Evolutionary conservation across 2,329 filamentous ascomycete genomes (phyloP).

Genomic region (Emmonsiellopsis sp.): DNA sequence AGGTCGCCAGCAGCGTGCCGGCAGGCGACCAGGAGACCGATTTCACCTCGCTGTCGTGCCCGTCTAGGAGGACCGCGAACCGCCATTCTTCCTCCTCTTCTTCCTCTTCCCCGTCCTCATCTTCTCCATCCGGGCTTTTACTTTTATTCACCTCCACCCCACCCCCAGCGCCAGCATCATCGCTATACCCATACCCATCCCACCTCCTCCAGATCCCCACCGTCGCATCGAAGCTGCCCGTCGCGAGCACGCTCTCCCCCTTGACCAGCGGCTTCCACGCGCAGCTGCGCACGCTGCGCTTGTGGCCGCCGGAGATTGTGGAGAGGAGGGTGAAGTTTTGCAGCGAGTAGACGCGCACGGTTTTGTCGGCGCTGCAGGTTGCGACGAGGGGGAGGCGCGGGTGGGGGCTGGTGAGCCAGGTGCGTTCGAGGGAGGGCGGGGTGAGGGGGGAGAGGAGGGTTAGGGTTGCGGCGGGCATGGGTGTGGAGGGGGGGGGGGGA

Average conservation of each 20-base stretch:
- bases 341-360: constrained; percentile 82
- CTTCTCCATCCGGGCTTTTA: constrained; percentile 12
- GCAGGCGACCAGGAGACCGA: constrained; percentile 51
- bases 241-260: constrained; percentile 69
- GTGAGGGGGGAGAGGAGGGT: constrained; percentile 41
- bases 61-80: constrained; percentile 83
- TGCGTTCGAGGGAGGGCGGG: constrained; percentile 50
- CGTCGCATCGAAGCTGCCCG: constrained; percentile 86
- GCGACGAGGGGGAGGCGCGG: constrained; percentile 80
- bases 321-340: constrained; percentile 69
- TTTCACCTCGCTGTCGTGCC: constrained; percentile 94
- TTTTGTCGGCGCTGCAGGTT: constrained; percentile 77
- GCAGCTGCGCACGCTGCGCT: constrained; percentile 73
- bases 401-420: constrained; percentile 80
- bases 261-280: constrained; percentile 74
- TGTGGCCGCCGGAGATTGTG: constrained; percentile 75
- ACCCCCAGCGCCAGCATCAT: constrained; percentile 15
- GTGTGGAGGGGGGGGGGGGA: not conserved
- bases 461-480: not conserved
- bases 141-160: constrained; percentile 16
- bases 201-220: constrained; percentile 73
- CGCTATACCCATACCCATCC: constrained; percentile 30
- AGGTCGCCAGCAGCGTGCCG: constrained; percentile 81
- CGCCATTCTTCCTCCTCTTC: constrained; percentile 77
- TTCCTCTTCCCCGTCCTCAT: constrained; percentile 39